phyloP scores from a whole-genome alignment of 2,329 filamentous ascomycete species.

The Teratosphaeria pseudoeucalypti region DNA sequence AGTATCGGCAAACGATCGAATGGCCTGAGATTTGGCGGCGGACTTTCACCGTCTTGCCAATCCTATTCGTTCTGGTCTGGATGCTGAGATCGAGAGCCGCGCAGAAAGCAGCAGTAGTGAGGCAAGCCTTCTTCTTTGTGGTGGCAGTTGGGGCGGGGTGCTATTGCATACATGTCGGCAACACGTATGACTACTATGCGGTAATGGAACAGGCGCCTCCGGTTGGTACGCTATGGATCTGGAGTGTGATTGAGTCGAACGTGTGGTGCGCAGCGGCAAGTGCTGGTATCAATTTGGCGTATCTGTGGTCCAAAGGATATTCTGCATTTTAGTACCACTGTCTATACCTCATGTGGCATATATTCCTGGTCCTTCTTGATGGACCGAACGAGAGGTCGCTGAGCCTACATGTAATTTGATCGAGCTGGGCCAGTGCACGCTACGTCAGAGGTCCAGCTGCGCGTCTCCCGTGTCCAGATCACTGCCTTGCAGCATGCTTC shows the following conservation, averaged over 20 bases:
- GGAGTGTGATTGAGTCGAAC: conserved; percentile 80
- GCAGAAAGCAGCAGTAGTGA: conserved; percentile 33
- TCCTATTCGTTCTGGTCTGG: conserved; percentile 36
- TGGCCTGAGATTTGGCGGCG: conserved; percentile 48
- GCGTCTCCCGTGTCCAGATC: background rate
- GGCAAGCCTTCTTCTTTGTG: conserved; percentile 50
- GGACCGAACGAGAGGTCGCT: too few relatives aligned
- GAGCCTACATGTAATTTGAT: too few relatives aligned
- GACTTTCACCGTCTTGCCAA: conserved; percentile 35
- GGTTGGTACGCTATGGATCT: conserved; percentile 82
- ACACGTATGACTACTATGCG: conserved; percentile 68
- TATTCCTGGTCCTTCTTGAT: too few relatives aligned
- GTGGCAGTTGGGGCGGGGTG: conserved; percentile 56
- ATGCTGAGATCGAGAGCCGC: conserved; percentile 32
- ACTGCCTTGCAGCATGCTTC: background rate
- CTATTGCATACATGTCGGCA: conserved; percentile 73
- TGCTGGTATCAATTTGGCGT: conserved; percentile 40
- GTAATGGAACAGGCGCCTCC: conserved; percentile 90
- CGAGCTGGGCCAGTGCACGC: background rate
- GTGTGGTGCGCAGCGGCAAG: conserved; percentile 54
- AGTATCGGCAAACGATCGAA: conserved; percentile 59
- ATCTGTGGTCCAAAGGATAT: conserved; percentile 47
- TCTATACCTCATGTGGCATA: background rate
- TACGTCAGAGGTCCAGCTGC: background rate
- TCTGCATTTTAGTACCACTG: conserved; percentile 8